Conservation (phyloP, 176 grass and related monocot species). For the Stipa capillata region DNA sequence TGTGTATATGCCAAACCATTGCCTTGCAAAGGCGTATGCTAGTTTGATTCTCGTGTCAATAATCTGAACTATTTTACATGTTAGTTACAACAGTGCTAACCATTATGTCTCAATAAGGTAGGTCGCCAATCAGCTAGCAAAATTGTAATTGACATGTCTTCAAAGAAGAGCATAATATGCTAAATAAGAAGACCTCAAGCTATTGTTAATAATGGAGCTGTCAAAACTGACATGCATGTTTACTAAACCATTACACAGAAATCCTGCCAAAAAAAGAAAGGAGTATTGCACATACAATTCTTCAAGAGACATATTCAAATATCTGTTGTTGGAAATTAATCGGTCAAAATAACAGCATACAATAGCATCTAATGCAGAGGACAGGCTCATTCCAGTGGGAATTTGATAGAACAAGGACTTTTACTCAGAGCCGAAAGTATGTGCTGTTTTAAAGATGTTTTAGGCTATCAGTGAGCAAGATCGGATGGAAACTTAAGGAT, state of each 20-base stretch:
- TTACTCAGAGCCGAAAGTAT: background rate
- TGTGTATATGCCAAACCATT: conserved; percentile 98
- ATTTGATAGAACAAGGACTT: background rate
- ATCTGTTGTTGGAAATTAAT: background rate
- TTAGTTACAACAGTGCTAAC: conserved; percentile 13
- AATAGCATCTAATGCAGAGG: background rate
- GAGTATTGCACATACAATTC: background rate
- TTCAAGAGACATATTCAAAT: conserved; percentile 8
- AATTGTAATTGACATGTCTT: background rate
- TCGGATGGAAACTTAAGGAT: background rate
- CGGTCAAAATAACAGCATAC: background rate
- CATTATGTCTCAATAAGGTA: background rate
- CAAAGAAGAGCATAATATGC: background rate
- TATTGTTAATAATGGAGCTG: background rate
- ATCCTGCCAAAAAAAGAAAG: background rate
- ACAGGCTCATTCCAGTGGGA: background rate
- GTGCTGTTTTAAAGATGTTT: background rate
- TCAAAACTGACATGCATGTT: background rate
- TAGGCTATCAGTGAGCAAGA: background rate
- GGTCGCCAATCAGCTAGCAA: background rate
- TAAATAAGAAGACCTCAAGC: background rate
- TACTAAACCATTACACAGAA: background rate
- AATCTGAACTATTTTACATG: conserved; percentile 57
- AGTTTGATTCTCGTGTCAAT: conserved; percentile 92
- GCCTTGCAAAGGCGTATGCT: conserved; percentile 80